A percentile compares a stretch with the other conserved stretches of the same genome.
Evolutionary conservation across 176 grass and related monocot genomes (phyloP).

Genomic region (Musa schizocarpa): DNA sequence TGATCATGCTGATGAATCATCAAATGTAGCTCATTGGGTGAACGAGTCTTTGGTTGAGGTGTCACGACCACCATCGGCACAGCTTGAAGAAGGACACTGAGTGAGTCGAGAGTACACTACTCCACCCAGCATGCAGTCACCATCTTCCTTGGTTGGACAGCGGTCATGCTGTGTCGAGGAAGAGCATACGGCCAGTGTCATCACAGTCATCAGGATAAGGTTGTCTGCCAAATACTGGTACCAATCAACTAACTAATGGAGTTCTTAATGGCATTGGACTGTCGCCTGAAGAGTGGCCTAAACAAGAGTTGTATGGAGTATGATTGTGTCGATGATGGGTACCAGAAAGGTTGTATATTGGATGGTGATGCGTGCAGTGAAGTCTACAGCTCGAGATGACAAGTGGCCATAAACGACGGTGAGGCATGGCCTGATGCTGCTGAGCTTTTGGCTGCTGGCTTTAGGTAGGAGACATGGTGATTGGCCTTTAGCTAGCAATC

Average conservation of each 20-base stretch:
- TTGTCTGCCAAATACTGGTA: neutral
- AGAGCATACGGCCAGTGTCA: conserved; percentile 3
- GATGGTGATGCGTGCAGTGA: neutral
- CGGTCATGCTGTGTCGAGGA: neutral
- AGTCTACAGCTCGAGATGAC: neutral
- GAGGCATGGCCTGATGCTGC: neutral
- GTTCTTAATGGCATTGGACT: neutral
- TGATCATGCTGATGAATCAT: too few relatives aligned
- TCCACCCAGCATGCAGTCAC: too few relatives aligned
- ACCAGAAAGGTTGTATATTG: neutral
- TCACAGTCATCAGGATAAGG: conserved; percentile 10
- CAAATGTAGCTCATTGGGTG: too few relatives aligned
- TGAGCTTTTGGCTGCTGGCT: too few relatives aligned
- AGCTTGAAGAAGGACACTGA: too few relatives aligned
- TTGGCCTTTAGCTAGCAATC: neutral
- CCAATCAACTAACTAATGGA: neutral
- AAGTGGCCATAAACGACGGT: neutral
- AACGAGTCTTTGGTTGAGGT: too few relatives aligned
- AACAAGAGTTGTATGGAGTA: neutral
- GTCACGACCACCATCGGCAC: too few relatives aligned
- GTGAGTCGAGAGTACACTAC: too few relatives aligned
- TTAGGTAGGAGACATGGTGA: neutral
- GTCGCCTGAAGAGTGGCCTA: neutral
- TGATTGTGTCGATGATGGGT: neutral
- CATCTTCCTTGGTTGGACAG: neutral